A percentile compares a stretch with the other conserved stretches of the same genome.
Conservation (phyloP, 2,329 filamentous ascomycete genomes). For the Diaporthe amygdali region DNA sequence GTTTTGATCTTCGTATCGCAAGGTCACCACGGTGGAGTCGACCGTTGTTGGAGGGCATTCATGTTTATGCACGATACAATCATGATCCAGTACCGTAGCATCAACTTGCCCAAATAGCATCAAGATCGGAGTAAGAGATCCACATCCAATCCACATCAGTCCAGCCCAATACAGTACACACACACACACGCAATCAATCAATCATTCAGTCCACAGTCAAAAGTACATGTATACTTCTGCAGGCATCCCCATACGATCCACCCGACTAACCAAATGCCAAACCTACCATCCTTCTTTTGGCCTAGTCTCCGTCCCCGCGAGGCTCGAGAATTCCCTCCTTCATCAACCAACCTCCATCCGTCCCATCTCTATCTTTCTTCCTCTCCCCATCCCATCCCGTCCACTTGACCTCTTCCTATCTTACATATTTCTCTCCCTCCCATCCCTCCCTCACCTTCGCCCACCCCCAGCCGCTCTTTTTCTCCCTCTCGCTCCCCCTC, state of each 20-base stretch:
- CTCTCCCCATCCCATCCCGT: background rate
- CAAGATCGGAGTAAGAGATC: too few species aligned
- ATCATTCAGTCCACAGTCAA: background rate
- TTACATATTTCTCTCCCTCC: background rate
- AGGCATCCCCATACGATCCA: background rate
- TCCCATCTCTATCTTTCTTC: background rate
- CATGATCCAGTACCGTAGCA: too few species aligned
- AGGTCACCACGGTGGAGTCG: background rate
- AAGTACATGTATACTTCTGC: background rate
- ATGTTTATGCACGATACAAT: too few species aligned
- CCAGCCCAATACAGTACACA: too few species aligned
- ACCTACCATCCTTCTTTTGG: background rate
- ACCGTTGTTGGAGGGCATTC: background rate
- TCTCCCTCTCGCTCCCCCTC: background rate
- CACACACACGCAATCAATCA: background rate
- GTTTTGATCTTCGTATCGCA: background rate
- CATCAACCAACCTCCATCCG: background rate
- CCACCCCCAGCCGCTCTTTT: background rate
- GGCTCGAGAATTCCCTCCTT: constrained; percentile 3
- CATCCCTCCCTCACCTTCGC: background rate
- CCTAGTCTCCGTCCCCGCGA: background rate
- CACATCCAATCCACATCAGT: too few species aligned
- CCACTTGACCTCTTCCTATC: background rate
- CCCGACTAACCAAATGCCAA: constrained; percentile 3
- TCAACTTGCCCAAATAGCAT: background rate